These are phyloP conservation scores for Dovyalis caffra DNA, from an alignment of 345 rosid species.

Conservation along the genomic window DNA sequence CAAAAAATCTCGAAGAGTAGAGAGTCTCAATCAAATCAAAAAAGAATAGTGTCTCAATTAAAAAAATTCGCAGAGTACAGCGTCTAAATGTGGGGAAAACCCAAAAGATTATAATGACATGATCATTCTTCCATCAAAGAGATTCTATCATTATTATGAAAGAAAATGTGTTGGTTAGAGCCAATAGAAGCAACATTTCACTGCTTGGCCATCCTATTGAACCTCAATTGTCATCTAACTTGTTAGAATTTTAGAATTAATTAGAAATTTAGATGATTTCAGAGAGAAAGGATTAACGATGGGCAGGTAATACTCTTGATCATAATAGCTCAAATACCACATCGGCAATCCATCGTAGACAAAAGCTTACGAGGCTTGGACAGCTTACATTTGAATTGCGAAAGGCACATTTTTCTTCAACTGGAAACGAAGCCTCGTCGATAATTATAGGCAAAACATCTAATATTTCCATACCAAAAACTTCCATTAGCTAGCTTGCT, in stretches of 20 bases:
- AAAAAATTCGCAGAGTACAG: too few species aligned
- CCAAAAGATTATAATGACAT: background rate
- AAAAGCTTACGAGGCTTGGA: background rate
- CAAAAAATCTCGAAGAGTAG: too few species aligned
- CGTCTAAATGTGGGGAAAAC: too few species aligned
- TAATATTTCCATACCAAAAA: slow-evolving; percentile 23
- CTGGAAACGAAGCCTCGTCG: slow-evolving; percentile 48
- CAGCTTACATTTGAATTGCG: slow-evolving; percentile 44
- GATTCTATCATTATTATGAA: background rate
- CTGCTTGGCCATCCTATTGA: background rate
- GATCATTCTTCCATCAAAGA: background rate
- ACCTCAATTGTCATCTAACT: background rate
- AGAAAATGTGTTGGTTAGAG: background rate
- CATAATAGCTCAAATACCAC: background rate
- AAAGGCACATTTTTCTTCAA: slow-evolving; percentile 39
- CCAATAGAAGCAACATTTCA: background rate
- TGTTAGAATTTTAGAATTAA: background rate
- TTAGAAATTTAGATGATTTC: background rate
- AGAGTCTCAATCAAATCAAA: too few species aligned
- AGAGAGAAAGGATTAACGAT: background rate
- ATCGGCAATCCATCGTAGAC: background rate
- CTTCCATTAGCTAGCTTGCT: slow-evolving; percentile 7
- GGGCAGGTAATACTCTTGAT: background rate
- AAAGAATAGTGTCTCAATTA: too few species aligned
- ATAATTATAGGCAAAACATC: slow-evolving; percentile 59